Evolutionary conservation across 352 stramenopile genomes (phyloP).

Genomic region (Phytophthora sp.): DNA sequence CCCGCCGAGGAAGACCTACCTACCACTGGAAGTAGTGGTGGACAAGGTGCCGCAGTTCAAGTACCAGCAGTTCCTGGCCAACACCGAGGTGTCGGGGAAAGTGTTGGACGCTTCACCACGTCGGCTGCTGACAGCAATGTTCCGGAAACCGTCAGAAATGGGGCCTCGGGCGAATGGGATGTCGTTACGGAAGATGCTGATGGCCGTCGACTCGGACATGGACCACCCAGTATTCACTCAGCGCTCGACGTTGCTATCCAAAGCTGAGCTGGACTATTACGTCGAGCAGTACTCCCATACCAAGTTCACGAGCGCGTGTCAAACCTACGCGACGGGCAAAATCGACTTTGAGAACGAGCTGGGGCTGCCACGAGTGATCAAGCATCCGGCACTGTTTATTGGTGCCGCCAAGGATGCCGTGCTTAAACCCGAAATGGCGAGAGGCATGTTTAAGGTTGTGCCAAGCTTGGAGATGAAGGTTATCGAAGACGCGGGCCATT

Average conservation of each 20-base stretch:
- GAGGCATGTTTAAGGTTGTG: slow-evolving; percentile 47
- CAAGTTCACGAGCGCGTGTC: slow-evolving; percentile 45
- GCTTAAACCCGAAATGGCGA: slow-evolving; percentile 52
- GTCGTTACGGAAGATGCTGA: slow-evolving; percentile 40
- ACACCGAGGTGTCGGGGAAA: slow-evolving; percentile 40
- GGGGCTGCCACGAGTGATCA: slow-evolving; percentile 35
- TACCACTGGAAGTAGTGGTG: slow-evolving; percentile 39
- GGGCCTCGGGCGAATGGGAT: slow-evolving; percentile 6
- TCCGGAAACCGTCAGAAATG: slow-evolving; percentile 41
- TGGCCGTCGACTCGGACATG: slow-evolving; percentile 31
- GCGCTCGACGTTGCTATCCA: slow-evolving; percentile 43
- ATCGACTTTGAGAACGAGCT: slow-evolving; percentile 54
- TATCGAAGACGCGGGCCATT: slow-evolving; percentile 51
- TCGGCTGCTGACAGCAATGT: slow-evolving; percentile 47
- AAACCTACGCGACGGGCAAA: slow-evolving; percentile 48
- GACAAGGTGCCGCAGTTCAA: slow-evolving; percentile 45
- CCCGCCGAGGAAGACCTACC: slow-evolving; percentile 38
- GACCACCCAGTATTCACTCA: slow-evolving; percentile 43
- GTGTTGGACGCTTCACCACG: slow-evolving; percentile 42
- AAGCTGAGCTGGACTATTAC: slow-evolving; percentile 60
- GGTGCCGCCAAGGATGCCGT: slow-evolving; percentile 46
- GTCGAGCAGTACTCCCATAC: slow-evolving; percentile 43
- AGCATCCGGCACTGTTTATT: slow-evolving; percentile 55
- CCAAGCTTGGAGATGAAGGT: slow-evolving; percentile 41
- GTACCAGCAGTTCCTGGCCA: slow-evolving; percentile 51